These are phyloP conservation scores for Suillus fuscotomentosus DNA, from an alignment of 768 basidiomycete species.

Conservation along the genomic window DNA sequence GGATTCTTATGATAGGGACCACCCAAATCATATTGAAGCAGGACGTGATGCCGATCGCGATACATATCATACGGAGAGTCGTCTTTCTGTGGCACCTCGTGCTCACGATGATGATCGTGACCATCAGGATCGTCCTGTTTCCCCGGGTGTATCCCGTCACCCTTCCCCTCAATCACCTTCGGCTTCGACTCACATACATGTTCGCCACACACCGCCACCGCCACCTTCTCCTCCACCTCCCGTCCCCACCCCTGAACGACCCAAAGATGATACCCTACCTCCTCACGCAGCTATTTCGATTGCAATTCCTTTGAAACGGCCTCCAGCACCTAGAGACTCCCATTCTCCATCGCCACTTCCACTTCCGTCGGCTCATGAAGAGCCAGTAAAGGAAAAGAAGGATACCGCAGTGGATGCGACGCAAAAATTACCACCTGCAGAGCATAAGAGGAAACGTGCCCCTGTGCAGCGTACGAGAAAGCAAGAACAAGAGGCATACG, in stretches of 20 bases:
- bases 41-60: conserved; percentile 10
- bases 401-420: conserved; percentile 9
- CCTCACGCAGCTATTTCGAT: conserved; percentile 41
- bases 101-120: conserved; percentile 9
- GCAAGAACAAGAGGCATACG: conserved; percentile 68
- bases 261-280: conserved; percentile 35
- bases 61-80: conserved; percentile 1
- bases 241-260: conserved; percentile 34
- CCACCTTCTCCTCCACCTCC: conserved; percentile 30
- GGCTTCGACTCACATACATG: conserved; percentile 4
- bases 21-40: conserved; percentile 9
- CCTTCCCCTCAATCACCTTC: conserved; percentile 13
- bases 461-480: conserved; percentile 52
- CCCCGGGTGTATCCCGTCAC: conserved; percentile 17
- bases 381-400: conserved; percentile 27
- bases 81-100: conserved; percentile 11
- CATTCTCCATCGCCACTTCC: conserved; percentile 45
- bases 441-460: conserved; percentile 36
- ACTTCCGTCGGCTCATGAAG: conserved; percentile 29
- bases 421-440: background rate
- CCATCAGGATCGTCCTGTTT: conserved; percentile 19
- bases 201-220: conserved; percentile 19
- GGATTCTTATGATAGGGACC: conserved; percentile 12
- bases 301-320: conserved; percentile 40
- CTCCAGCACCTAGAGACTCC: conserved; percentile 43